phyloP scores from a whole-genome alignment of 148 eudicot species.

The Beta vulgaris region DNA sequence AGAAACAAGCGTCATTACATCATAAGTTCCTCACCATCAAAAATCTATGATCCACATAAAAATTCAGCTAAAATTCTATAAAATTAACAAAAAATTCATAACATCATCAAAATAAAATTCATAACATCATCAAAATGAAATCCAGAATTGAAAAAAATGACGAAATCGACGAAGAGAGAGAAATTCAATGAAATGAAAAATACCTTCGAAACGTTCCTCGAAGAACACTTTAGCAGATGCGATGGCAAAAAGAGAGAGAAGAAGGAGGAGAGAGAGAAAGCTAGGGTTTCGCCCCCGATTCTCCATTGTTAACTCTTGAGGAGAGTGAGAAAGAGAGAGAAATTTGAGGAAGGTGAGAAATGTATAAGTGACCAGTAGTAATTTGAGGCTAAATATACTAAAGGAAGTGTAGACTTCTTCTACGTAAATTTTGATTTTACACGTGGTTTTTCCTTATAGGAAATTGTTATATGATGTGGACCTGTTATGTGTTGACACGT shows the following conservation, averaged over 20 bases:
- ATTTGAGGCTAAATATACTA: neutral
- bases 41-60: neutral
- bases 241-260: constrained; percentile 52
- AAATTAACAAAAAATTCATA: neutral
- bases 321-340: constrained; percentile 13
- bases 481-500: constrained; percentile 28
- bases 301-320: constrained; percentile 51
- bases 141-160: no score
- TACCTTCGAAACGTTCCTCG: constrained; percentile 86
- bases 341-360: constrained; percentile 10
- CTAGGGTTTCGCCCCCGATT: constrained; percentile 46
- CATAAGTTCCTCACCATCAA: neutral
- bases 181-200: neutral
- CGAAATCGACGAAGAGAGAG: constrained; percentile 1
- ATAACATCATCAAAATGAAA: neutral
- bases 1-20: neutral
- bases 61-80: neutral
- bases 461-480: constrained; percentile 27
- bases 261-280: constrained; percentile 51
- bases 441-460: constrained; percentile 6
- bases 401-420: neutral
- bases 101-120: neutral
- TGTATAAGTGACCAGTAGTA: constrained; percentile 14
- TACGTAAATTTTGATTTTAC: neutral
- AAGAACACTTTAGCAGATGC: constrained; percentile 69